A percentile compares a stretch with the other conserved stretches of the same genome.
phyloP scores from a whole-genome alignment of 2,329 filamentous ascomycete species.

The Clarireedia paspali region DNA sequence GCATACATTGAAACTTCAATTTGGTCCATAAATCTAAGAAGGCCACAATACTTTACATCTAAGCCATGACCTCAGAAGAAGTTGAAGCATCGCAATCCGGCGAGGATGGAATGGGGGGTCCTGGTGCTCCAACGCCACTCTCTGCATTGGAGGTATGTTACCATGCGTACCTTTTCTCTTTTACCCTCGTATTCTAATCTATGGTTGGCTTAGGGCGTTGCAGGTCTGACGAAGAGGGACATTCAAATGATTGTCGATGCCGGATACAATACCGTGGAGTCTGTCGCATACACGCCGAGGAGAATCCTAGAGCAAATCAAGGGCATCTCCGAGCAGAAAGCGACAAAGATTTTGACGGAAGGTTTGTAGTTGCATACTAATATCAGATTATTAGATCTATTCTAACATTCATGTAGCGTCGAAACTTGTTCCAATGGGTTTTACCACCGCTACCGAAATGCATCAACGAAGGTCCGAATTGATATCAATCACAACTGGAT shows the following conservation, averaged over 20 bases:
- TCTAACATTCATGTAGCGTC: conserved; percentile 51
- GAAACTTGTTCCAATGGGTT: conserved; percentile 96
- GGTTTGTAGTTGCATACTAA: conserved; percentile 41
- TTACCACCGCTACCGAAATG: conserved; percentile 98
- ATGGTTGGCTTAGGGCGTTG: conserved; percentile 57
- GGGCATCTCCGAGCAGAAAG: conserved; percentile 95
- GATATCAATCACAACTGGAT: conserved; percentile 96
- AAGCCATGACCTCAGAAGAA: conserved; percentile 28
- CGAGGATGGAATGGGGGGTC: conserved; percentile 71
- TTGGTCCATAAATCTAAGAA: too few relatives aligned
- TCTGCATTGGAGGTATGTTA: conserved; percentile 68
- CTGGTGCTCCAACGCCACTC: conserved; percentile 89
- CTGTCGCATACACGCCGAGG: conserved; percentile 84
- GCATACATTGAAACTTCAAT: too few relatives aligned
- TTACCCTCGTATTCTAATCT: not conserved
- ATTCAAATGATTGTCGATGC: conserved; percentile 89
- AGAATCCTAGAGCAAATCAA: conserved; percentile 90
- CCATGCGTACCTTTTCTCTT: not conserved
- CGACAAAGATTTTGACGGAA: conserved; percentile 82
- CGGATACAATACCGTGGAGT: conserved; percentile 91
- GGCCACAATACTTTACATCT: not conserved
- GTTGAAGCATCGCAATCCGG: conserved; percentile 59
- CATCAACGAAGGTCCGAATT: conserved; percentile 93
- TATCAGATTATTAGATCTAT: not conserved
- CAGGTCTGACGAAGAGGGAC: conserved; percentile 87